Percentiles rank a stretch among this genome's conserved stretches.
phyloP scores from a whole-genome alignment of 2,329 filamentous ascomycete species.

The Fusarium siculi region DNA sequence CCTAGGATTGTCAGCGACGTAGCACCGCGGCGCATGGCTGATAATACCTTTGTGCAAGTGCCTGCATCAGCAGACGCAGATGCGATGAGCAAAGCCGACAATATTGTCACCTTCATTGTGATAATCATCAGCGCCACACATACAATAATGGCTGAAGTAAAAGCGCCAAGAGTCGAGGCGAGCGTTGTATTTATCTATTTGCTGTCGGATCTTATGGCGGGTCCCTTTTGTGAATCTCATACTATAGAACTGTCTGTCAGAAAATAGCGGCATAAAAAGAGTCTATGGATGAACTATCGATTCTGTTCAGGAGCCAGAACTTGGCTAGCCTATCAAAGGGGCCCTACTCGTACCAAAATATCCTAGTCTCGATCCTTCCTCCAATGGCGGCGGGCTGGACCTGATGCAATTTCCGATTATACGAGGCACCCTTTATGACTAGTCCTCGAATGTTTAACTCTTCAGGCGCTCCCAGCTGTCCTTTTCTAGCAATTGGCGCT shows the following conservation, averaged over 20 bases:
- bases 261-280: background rate
- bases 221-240: background rate
- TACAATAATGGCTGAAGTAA: background rate
- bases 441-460: too few relatives aligned
- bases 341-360: background rate
- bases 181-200: background rate
- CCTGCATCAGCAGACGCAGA: background rate
- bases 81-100: background rate
- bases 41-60: background rate
- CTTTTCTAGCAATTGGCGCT: too few relatives aligned
- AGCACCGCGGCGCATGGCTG: rapidly evolving
- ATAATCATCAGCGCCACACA: too few relatives aligned
- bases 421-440: background rate
- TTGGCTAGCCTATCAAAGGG: background rate
- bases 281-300: too few relatives aligned
- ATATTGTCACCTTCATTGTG: background rate
- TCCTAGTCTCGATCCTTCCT: background rate
- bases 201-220: rapidly evolving
- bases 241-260: too few relatives aligned
- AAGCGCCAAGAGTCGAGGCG: background rate
- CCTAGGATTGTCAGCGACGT: rapidly evolving
- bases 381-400: background rate
- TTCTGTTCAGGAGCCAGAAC: background rate
- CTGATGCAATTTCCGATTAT: background rate
- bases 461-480: too few relatives aligned